Percentiles rank a stretch among this genome's conserved stretches.
These are phyloP conservation scores for Ganoderma meredithae DNA, from an alignment of 1,284 basidiomycete species.

Conservation along the genomic window DNA sequence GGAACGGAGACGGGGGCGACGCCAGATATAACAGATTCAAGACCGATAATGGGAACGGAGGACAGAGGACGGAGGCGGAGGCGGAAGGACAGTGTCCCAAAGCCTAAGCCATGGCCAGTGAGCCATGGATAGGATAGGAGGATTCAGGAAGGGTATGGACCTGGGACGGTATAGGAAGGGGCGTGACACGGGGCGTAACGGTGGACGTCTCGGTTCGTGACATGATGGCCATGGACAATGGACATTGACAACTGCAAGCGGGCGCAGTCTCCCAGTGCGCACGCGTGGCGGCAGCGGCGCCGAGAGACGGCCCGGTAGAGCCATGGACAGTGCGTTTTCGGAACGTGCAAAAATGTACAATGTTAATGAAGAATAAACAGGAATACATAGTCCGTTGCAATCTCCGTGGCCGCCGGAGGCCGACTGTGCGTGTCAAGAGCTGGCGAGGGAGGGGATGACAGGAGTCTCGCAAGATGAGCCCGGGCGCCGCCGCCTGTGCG, in stretches of 20 bases:
- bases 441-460: not conserved
- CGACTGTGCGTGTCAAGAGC: not conserved
- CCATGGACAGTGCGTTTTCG: not conserved
- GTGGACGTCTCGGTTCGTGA: slow-evolving; percentile 15
- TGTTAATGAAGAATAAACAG: slow-evolving; percentile 35
- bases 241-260: not conserved
- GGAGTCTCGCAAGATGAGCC: not conserved
- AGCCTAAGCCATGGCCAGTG: no score
- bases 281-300: not conserved
- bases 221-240: no score
- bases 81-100: no score
- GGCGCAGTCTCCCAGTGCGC: not conserved
- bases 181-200: slow-evolving; percentile 4
- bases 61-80: not conserved
- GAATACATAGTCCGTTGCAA: slow-evolving; percentile 27
- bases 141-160: slow-evolving; percentile 10
- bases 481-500: not conserved
- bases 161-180: not conserved
- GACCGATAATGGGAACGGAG: not conserved
- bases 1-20: not conserved
- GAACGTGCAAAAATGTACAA: slow-evolving; percentile 26
- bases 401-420: not conserved
- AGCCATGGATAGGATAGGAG: not conserved
- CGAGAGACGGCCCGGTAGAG: not conserved
- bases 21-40: not conserved